Conservation (phyloP, 225 moss, liverwort and hornwort genomes). For the Pleurozium schreberi region DNA sequence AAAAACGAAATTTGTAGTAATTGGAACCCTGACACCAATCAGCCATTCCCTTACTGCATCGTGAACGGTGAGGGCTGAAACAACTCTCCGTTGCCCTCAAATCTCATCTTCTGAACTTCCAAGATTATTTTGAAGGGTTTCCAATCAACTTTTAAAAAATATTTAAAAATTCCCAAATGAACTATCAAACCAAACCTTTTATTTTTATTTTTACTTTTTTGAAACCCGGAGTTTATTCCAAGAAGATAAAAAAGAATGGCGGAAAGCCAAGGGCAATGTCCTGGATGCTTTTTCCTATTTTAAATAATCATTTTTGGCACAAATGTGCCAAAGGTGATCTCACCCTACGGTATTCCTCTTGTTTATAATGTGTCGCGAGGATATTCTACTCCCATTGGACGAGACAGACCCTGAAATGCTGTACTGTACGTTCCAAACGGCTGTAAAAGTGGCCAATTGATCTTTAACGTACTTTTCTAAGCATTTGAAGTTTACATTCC, state of each 20-base stretch:
- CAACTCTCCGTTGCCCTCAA: too few relatives aligned
- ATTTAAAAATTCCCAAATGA: not conserved
- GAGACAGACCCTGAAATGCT: not conserved
- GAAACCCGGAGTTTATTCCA: too few relatives aligned
- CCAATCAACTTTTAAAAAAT: not conserved
- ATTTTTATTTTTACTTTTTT: too few relatives aligned
- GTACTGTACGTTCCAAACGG: not conserved
- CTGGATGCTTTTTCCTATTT: not conserved
- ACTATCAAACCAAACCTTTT: rapidly evolving
- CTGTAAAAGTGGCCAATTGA: not conserved
- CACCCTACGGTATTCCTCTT: not conserved
- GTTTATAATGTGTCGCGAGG: not conserved
- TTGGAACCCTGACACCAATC: too few relatives aligned
- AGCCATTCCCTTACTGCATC: too few relatives aligned
- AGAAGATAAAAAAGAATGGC: too few relatives aligned
- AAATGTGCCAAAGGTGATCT: not conserved
- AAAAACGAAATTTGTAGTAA: too few relatives aligned
- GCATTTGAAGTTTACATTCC: not conserved
- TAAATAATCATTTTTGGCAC: not conserved
- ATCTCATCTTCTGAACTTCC: too few relatives aligned
- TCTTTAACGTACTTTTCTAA: not conserved
- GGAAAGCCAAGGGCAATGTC: too few relatives aligned
- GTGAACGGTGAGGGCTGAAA: too few relatives aligned
- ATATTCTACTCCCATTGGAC: not conserved
- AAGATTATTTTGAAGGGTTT: not conserved